These are phyloP conservation scores for Zasmidium angulare DNA, from an alignment of 2,329 filamentous ascomycete genomes.

Conservation along the genomic window DNA sequence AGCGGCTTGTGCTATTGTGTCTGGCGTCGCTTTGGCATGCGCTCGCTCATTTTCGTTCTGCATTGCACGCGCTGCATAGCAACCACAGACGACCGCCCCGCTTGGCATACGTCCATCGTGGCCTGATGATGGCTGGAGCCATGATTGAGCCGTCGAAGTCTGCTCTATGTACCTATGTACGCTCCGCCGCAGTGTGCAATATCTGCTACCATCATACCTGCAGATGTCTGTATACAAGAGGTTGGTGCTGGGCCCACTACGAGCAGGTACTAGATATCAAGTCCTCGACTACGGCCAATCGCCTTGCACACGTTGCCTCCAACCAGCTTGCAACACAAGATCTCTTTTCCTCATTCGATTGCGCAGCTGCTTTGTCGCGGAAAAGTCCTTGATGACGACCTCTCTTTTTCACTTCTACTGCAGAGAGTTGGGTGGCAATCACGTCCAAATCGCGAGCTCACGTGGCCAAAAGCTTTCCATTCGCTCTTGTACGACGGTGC, in stretches of 20 bases:
- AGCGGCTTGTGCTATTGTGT: neutral
- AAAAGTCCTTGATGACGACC: neutral
- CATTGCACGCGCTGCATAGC: neutral
- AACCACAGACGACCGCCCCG: neutral
- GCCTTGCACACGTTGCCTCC: neutral
- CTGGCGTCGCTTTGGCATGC: too few relatives aligned
- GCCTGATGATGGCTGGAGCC: neutral
- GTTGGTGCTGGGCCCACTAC: neutral
- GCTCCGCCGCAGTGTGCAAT: neutral
- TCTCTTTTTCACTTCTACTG: neutral
- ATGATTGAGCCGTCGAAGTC: neutral
- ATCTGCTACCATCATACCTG: neutral
- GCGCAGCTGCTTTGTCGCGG: neutral
- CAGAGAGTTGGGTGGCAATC: neutral
- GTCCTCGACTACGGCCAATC: neutral
- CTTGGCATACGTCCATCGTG: neutral
- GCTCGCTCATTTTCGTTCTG: too few relatives aligned
- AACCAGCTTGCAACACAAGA: neutral
- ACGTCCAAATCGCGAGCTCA: conserved; percentile 1
- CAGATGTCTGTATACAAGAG: neutral
- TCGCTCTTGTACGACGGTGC: neutral
- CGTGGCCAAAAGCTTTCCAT: conserved; percentile 1
- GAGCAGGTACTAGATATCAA: neutral
- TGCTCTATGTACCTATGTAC: neutral
- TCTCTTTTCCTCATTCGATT: neutral